Evolutionary conservation across 345 rosid genomes (phyloP), one percentile per base, ranked within the genome.

Genomic region (Eucalyptus pauciflora): DNA sequence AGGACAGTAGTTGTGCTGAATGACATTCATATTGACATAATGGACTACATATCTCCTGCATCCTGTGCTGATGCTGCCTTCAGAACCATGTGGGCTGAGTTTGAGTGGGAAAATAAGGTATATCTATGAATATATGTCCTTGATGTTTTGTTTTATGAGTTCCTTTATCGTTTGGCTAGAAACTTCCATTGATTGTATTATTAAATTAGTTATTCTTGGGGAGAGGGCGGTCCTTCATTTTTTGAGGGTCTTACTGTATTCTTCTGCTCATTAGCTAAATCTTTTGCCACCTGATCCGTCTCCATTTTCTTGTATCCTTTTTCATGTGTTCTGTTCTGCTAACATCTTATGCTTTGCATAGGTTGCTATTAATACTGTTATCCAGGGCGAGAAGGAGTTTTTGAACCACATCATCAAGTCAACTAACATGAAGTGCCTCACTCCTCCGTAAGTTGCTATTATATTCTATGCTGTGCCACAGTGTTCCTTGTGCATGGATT

Each of bases 91-190:
- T 98, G 99, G 99, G 98, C 98, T n/a, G 99, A 97, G 89, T 97
- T 97, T 89, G 99, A 97, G 92, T 97, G 99, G 99, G 99, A 97
- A 93, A 97, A 97, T 94, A 97, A 97, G 99, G 99, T 97, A 92
- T 60, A 33, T 60, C 43, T 87, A 56, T 87, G 27, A 45, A 46
- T 56, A 69, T 13, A 88, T 31, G 31, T 22, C 89, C 85, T 41
- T 20, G 85, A 41, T 76, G 29, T 41, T 41, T 76, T 76, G 60
- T 10, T 62, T 54, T 88, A 45, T 54, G 80, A n/a, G 87, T 86
- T 24, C 25, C 50, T 43, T 49, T 86, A 18, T n/a, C 10, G 29
- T 29, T 4, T 41, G 87, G 43, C 41, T 49, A 86, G 41, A 86
- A 31, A 9, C 60, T 76, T 76, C 85, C 29, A 12, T 76, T 20